Evolutionary conservation across 257 asterid genomes (phyloP).

Genomic region (Jaltomata sinuosa): DNA sequence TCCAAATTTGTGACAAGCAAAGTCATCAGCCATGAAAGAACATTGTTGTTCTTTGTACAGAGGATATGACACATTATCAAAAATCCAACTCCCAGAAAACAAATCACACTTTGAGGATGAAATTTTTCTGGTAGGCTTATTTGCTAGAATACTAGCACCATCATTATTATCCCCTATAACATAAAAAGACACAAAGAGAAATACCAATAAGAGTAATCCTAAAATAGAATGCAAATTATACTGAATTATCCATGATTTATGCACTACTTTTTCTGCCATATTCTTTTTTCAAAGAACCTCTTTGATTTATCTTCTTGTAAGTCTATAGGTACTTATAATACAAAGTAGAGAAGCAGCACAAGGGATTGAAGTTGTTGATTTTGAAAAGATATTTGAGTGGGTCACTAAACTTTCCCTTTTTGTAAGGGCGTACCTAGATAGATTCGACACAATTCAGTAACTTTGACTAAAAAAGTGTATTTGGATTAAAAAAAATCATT

Average conservation of each 20-base stretch:
- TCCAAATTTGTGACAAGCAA: constrained; percentile 31
- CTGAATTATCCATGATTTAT: not conserved
- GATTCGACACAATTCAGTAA: not conserved
- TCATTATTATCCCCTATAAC: not conserved
- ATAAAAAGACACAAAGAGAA: not conserved
- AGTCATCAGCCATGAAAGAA: constrained; percentile 25
- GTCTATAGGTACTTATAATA: not conserved
- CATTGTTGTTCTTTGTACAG: constrained; percentile 24
- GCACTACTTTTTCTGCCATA: not conserved
- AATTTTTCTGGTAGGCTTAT: not conserved
- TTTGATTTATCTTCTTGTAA: not conserved
- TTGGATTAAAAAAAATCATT: too few relatives aligned
- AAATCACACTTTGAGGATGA: constrained; percentile 12
- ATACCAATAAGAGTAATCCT: not conserved
- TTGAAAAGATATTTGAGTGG: not conserved
- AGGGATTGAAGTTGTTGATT: not conserved
- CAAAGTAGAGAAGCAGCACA: not conserved
- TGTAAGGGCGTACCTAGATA: accelerated
- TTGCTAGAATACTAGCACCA: not conserved
- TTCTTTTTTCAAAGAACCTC: not conserved
- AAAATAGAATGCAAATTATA: not conserved
- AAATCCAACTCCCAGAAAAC: constrained; percentile 26
- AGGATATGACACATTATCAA: constrained; percentile 20
- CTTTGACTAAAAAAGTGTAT: not conserved
- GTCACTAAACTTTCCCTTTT: not conserved